Evolutionary conservation across 306 rosid genomes (phyloP).

Genomic region (Trifolium pratense): DNA sequence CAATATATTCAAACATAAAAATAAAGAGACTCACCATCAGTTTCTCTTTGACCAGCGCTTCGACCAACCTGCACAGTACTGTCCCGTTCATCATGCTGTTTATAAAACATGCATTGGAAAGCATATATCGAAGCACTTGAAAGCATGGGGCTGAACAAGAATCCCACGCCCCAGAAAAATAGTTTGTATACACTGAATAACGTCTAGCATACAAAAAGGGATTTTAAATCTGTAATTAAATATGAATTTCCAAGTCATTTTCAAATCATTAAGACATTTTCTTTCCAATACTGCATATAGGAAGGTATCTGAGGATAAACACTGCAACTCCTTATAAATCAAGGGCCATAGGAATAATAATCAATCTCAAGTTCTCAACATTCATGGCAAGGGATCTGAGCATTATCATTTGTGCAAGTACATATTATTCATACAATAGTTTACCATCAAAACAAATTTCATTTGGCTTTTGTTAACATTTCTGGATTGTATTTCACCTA

Average conservation of each 20-base stretch:
- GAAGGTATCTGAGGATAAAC: constrained; percentile 13
- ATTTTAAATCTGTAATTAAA: constrained; percentile 18
- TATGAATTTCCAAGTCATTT: constrained; percentile 50
- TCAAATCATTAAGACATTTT: constrained; percentile 30
- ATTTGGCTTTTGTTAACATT: background rate
- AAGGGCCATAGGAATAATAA: constrained; percentile 25
- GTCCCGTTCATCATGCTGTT: constrained; percentile 71
- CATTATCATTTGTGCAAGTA: constrained; percentile 3
- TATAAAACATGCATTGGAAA: constrained; percentile 77
- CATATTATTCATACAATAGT: constrained; percentile 13
- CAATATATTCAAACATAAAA: constrained; percentile 12
- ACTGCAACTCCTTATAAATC: constrained; percentile 48
- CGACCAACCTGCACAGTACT: constrained; percentile 62
- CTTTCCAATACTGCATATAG: constrained; percentile 15
- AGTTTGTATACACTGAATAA: constrained; percentile 48
- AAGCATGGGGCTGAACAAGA: constrained; percentile 61
- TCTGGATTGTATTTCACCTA: constrained; percentile 32
- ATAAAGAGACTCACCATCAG: constrained; percentile 63
- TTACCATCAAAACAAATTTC: constrained; percentile 16
- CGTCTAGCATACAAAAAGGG: constrained; percentile 42
- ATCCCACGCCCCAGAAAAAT: constrained; percentile 59
- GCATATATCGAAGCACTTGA: constrained; percentile 62
- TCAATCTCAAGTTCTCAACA: constrained; percentile 34
- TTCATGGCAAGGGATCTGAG: background rate
- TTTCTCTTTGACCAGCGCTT: constrained; percentile 55